These are phyloP conservation scores for Exophiala phaeomuriformis DNA, from an alignment of 2,329 filamentous ascomycete species.

Conservation along the genomic window DNA sequence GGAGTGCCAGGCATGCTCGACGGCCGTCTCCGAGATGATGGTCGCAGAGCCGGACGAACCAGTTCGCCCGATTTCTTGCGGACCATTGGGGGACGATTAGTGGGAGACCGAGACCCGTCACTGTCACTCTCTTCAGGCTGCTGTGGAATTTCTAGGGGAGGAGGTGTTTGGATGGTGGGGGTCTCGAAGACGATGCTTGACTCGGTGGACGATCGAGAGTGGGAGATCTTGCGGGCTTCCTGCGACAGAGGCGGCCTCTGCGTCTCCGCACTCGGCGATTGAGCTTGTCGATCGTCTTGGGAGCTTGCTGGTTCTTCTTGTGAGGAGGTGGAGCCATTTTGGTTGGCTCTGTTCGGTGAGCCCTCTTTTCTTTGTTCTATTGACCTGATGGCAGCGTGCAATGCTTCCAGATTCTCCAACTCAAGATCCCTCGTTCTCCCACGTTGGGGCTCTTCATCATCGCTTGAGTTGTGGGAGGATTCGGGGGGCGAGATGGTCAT, in stretches of 20 bases:
- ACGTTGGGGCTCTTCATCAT: conserved; percentile 61
- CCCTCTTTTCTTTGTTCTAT: conserved; percentile 60
- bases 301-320: conserved; percentile 18
- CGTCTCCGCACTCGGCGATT: conserved; percentile 38
- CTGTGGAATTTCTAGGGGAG: conserved; percentile 31
- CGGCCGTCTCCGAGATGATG: conserved; percentile 67
- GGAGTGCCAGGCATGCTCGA: conserved; percentile 97
- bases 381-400: conserved; percentile 74
- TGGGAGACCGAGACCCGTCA: conserved; percentile 52
- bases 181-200: conserved; percentile 44
- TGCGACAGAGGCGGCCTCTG: conserved; percentile 41
- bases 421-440: conserved; percentile 32
- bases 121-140: conserved; percentile 50
- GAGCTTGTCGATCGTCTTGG: conserved; percentile 15
- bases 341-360: conserved; percentile 45
- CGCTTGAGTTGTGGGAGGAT: conserved; percentile 70
- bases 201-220: conserved; percentile 55
- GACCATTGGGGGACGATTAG: conserved; percentile 78
- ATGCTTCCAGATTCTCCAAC: conserved; percentile 50
- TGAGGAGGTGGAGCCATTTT: conserved; percentile 25
- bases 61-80: conserved; percentile 98
- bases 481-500: conserved; percentile 89
- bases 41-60: conserved; percentile 81
- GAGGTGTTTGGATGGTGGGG: conserved; percentile 39
- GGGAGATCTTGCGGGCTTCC: conserved; percentile 54